A percentile compares a stretch with the other conserved stretches of the same genome.
These are phyloP conservation scores for Puccinia sorghi DNA, from an alignment of 1,284 basidiomycete species.

Conservation along the genomic window DNA sequence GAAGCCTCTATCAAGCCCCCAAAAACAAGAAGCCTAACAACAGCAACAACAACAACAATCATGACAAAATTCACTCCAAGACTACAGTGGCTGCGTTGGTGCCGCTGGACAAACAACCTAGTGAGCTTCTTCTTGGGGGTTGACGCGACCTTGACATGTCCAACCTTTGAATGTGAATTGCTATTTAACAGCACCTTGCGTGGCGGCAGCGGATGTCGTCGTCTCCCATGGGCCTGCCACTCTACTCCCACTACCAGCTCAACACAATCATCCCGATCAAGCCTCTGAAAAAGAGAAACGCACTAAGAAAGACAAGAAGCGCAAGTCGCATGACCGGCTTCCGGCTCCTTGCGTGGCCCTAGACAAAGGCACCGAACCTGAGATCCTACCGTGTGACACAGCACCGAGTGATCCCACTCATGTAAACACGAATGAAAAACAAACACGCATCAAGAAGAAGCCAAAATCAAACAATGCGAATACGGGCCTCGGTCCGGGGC, in stretches of 20 bases:
- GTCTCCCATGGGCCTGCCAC: too few relatives aligned
- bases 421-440: neutral
- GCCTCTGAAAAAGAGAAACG: neutral
- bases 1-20: conserved; percentile 3
- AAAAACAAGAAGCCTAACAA: conserved; percentile 1
- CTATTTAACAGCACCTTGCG: too few relatives aligned
- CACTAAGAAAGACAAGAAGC: neutral
- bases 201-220: too few relatives aligned
- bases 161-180: too few relatives aligned
- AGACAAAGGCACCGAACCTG: neutral
- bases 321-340: neutral
- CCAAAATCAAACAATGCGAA: neutral
- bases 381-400: neutral
- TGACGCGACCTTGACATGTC: too few relatives aligned
- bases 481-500: neutral
- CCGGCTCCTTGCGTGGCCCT: neutral
- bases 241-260: too few relatives aligned
- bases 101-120: neutral
- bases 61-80: too few relatives aligned
- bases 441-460: neutral
- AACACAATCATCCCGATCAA: too few relatives aligned
- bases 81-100: too few relatives aligned
- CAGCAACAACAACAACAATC: neutral
- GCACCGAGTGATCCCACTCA: neutral
- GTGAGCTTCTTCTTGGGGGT: too few relatives aligned